Evolutionary conservation across 352 stramenopile genomes (phyloP), one percentile per base, ranked within the genome.

Genomic region (Phytopythium montanum): DNA sequence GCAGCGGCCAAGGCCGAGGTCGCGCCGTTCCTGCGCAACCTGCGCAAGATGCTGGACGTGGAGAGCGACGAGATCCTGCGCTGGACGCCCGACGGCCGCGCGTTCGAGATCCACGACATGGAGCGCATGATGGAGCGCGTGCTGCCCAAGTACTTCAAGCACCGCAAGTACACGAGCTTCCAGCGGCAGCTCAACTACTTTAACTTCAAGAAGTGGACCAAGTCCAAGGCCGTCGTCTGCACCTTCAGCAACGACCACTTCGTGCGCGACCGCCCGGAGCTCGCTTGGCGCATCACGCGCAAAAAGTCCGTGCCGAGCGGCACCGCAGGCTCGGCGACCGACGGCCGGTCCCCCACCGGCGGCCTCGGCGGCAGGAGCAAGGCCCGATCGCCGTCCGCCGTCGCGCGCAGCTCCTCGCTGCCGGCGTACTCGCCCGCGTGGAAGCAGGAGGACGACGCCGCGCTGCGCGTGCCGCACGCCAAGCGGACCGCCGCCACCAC

Each of bases 121-220:
- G 57, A 64, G 28, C 59, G 61, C 42, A 85, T 97, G 60, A 90
- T 93, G 72, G 61, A 75, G 26, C 25, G 14, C 45, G 79, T 97
- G 53, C 79, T 98, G 25, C 90, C 93, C 28, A 90, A 92, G 64
- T 98, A 98, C 73, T 98, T 98, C 69, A 98, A 97, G 62, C 93
- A 98, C 69, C 75, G 78, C 68, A 97, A 94, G 64, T 98, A 97
- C 79, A 94, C 93, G 57, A 97, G 88, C 56, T 95, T 98, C 61
- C 88, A 97, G 62, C 86, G 93, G 29, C 91, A 98, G 62, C 81
- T 98, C 60, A 97, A 97, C 77, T 98, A 98, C 68, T 98, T 98
- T 60, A 86, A 66, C 72, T 89, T 80, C 55, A 81, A 73, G 65
- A 95, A 80, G 54, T 83, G 64, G 91, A 97, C 80, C 60, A 82